Evolutionary conservation across 345 rosid genomes (phyloP).

Genomic region (Syzygium jambos): DNA sequence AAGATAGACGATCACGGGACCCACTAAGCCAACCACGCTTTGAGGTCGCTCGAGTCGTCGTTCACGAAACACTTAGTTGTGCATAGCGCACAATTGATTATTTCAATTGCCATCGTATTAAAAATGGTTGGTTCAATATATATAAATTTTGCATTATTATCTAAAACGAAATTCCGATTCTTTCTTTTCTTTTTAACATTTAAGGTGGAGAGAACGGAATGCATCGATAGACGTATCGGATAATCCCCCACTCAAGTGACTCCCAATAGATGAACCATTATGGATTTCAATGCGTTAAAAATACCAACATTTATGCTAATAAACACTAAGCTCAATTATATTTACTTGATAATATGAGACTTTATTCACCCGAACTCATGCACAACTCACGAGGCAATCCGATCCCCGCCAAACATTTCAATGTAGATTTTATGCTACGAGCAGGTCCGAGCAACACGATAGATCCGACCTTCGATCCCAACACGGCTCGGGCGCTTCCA

Average conservation of each 20-base stretch:
- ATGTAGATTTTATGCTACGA: background rate
- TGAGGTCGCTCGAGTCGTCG: background rate
- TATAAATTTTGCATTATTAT: too few species aligned
- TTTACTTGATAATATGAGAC: background rate
- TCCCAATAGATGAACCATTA: background rate
- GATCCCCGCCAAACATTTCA: background rate
- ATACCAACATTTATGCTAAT: accelerated
- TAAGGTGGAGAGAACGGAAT: background rate
- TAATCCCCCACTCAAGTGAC: background rate
- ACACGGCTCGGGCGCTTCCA: background rate
- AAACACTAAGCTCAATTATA: background rate
- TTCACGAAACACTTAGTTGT: background rate
- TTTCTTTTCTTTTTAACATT: background rate
- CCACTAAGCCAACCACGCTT: too few species aligned
- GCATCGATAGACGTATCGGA: background rate
- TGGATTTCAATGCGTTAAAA: background rate
- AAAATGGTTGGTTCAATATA: background rate
- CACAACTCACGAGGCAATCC: background rate
- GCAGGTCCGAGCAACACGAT: background rate
- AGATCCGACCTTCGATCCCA: background rate
- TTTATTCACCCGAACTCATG: background rate
- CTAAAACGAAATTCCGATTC: background rate
- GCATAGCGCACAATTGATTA: background rate
- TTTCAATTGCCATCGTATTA: background rate
- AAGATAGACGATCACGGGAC: background rate